Percentiles rank a stretch among this genome's conserved stretches.
phyloP scores from a whole-genome alignment of 1,284 basidiomycete genomes.

The Thecaphora thlaspeos region DNA sequence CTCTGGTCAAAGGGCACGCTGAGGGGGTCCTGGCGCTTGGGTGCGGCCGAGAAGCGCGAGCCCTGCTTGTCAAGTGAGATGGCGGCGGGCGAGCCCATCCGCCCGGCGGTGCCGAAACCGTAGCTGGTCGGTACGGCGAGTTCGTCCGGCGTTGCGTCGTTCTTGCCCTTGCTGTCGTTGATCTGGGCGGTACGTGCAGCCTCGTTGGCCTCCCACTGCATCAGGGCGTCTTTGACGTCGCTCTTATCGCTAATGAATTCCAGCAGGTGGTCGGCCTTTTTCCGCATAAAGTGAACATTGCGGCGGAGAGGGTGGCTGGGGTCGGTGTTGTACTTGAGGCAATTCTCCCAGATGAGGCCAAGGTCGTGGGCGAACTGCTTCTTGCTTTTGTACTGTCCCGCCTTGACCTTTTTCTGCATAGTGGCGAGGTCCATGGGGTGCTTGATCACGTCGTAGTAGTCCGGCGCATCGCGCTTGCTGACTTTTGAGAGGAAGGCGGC shows the following conservation, averaged over 20 bases:
- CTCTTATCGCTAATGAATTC: conserved; percentile 83
- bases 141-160: no score
- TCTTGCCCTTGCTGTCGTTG: background rate
- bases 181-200: conserved; percentile 1
- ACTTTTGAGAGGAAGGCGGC: conserved; percentile 54
- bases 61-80: conserved; percentile 1
- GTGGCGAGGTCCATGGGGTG: conserved; percentile 83
- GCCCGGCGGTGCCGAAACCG: background rate
- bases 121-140: background rate
- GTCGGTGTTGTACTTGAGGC: conserved; percentile 83
- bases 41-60: background rate
- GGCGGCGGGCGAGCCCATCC: background rate
- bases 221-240: conserved; percentile 61
- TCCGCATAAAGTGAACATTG: conserved; percentile 52
- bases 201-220: conserved; percentile 39
- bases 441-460: conserved; percentile 55
- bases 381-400: conserved; percentile 84
- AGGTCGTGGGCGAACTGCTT: conserved; percentile 88
- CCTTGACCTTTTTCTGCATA: conserved; percentile 87
- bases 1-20: conserved; percentile 53
- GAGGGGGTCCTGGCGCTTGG: conserved; percentile 1
- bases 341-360: conserved; percentile 95
- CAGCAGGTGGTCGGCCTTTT: conserved; percentile 65
- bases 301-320: conserved; percentile 61
- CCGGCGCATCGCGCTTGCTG: conserved; percentile 54